These are phyloP conservation scores for Saccharum spontaneum DNA, from an alignment of 176 grass and related monocot genomes.

Conservation along the genomic window DNA sequence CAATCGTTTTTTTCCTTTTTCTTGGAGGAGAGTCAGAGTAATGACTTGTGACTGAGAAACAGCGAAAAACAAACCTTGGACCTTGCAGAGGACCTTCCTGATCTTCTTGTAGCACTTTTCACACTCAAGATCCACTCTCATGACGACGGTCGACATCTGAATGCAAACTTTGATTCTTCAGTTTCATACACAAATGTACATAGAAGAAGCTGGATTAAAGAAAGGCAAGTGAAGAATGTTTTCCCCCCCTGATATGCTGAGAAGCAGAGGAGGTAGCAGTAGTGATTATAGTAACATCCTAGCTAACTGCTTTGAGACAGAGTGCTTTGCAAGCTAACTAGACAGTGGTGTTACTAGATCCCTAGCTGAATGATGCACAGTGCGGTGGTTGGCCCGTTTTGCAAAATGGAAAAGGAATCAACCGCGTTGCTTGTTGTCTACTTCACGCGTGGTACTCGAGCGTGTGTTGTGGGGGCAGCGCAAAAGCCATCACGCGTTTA, in stretches of 20 bases:
- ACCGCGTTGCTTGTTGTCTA: slow-evolving; percentile 41
- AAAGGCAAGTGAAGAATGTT: neutral
- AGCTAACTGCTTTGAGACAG: neutral
- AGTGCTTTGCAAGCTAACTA: neutral
- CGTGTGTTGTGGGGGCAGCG: neutral
- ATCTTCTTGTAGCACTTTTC: slow-evolving; percentile 83
- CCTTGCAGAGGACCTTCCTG: slow-evolving; percentile 75
- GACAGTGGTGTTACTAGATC: neutral
- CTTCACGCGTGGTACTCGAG: slow-evolving; percentile 22
- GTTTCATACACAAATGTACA: neutral
- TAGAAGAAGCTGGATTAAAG: neutral
- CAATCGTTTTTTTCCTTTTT: neutral
- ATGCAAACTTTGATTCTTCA: neutral
- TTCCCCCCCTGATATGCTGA: too few relatives aligned
- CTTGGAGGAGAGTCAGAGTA: neutral
- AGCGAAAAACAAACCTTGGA: slow-evolving; percentile 55
- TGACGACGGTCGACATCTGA: slow-evolving; percentile 64
- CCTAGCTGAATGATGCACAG: neutral
- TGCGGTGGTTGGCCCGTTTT: slow-evolving; percentile 9
- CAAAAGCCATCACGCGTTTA: neutral
- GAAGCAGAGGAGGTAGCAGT: neutral
- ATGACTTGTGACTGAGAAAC: neutral
- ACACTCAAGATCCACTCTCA: slow-evolving; percentile 75
- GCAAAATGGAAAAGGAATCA: neutral
- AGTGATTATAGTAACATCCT: neutral